These are phyloP conservation scores for Misopates orontium DNA, from an alignment of 257 asterid species.

Conservation along the genomic window DNA sequence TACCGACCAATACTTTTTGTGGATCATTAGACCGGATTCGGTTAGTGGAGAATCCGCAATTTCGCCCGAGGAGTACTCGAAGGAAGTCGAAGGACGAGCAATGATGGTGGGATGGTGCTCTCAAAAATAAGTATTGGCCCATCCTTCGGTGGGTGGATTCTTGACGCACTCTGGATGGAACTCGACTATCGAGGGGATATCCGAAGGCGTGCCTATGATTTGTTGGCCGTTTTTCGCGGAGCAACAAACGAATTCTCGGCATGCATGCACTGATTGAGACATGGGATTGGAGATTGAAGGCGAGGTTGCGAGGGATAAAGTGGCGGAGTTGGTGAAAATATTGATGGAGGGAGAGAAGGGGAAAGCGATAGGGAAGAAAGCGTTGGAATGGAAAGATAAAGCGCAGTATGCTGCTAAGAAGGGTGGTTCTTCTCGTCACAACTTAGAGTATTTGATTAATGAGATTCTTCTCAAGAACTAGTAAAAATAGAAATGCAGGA, in stretches of 20 bases:
- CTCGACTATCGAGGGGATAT: conserved; percentile 39
- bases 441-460: conserved; percentile 31
- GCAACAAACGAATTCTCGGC: conserved; percentile 51
- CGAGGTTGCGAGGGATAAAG: conserved; percentile 35
- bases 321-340: conserved; percentile 40
- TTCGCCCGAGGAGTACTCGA: conserved; percentile 26
- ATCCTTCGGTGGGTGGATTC: conserved; percentile 39
- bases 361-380: conserved; percentile 39
- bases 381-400: conserved; percentile 43
- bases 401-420: conserved; percentile 32
- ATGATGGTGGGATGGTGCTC: conserved; percentile 52
- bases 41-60: conserved; percentile 33
- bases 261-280: conserved; percentile 41
- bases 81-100: conserved; percentile 31
- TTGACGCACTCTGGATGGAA: conserved; percentile 59
- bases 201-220: conserved; percentile 49
- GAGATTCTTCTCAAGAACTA: conserved; percentile 12
- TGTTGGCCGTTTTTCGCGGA: conserved; percentile 64
- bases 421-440: conserved; percentile 34
- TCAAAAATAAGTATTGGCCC: conserved; percentile 42
- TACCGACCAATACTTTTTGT: conserved; percentile 33
- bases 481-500: not conserved
- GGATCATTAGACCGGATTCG: conserved; percentile 47
- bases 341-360: conserved; percentile 51
- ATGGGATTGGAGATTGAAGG: conserved; percentile 46